Evolutionary conservation across 257 asterid species (phyloP), one percentile per base, ranked within the genome.

Genomic region (Fraxinus excelsior): DNA sequence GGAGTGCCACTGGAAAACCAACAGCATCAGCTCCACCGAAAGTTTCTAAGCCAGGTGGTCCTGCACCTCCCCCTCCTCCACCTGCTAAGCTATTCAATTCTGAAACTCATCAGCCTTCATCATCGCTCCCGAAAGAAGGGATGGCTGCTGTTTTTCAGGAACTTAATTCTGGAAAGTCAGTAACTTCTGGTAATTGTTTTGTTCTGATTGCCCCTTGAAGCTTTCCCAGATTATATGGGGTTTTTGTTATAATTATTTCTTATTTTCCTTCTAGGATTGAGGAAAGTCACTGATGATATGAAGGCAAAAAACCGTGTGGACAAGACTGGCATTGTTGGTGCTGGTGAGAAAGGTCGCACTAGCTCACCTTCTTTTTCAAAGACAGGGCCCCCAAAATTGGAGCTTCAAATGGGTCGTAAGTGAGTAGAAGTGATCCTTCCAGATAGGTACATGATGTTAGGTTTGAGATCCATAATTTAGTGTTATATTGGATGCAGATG

Each of bases 401-500:
- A 96, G 88, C 98, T 91, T 83, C 98, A 91, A 84, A 91, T 96
- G 99, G 99, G 99, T 86, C 97, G 99, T 73, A 96, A 93, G 99
- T 96, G 85, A 90, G 99, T 91, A 71, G 65, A 23, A 32, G 14
- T 53, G 38, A 29, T 74, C 26, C 74, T 81, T 53, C 72, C 72
- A 73, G 10, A n/a, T 25, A 1, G 65, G 19, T 51, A 70, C 53
- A 71, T 49, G 58, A 29, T 76, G 73, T 73, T 74, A 60, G 46
- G 49, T 71, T 74, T 72, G 71, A 12, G 16, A 42, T 42, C 49
- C 49, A 42, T 42, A 42, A 42, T 42, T 40, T 42, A 42, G 49
- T 5, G 0, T 42, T 42, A 42, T 42, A 42, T 11, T 42, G 49
- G 49, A 11, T 42, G 16, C 92, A 96, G 99, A 83, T 96, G 99